Conservation (phyloP, 192 early-diverging fungal genomes). For the Podila minutissima region DNA sequence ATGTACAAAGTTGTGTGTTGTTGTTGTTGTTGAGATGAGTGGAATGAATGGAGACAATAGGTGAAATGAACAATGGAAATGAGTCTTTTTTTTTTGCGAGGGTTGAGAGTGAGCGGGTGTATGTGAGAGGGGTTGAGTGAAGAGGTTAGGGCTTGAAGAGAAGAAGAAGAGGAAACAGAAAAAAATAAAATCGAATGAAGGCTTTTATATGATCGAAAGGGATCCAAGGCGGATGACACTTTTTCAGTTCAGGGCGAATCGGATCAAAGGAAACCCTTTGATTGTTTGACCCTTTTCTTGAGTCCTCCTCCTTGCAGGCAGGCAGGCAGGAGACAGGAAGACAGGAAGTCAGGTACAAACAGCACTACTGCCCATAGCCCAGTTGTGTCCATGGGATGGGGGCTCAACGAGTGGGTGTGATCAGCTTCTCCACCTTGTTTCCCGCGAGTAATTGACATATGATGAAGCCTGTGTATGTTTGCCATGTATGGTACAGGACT, state of each 20-base stretch:
- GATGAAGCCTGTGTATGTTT: too few relatives aligned
- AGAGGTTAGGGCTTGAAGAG: constrained; percentile 3
- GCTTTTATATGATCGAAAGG: constrained; percentile 4
- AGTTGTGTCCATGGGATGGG: background rate
- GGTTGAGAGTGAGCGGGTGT: too few relatives aligned
- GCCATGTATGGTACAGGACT: too few relatives aligned
- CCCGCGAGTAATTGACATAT: too few relatives aligned
- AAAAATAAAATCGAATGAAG: constrained; percentile 7
- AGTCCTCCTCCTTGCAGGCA: background rate
- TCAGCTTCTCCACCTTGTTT: background rate
- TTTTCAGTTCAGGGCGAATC: background rate
- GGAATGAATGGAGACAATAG: background rate
- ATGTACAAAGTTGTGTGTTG: background rate
- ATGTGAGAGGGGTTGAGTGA: too few relatives aligned
- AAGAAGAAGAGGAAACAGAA: constrained; percentile 9
- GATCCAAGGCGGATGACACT: too few relatives aligned
- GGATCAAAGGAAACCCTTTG: background rate
- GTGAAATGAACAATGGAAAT: background rate
- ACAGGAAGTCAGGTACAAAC: background rate
- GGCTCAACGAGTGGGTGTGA: background rate
- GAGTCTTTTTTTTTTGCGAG: background rate
- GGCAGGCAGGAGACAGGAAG: background rate
- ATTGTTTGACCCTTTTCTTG: too few relatives aligned
- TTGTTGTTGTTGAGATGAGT: background rate
- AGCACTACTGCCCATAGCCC: background rate